Evolutionary conservation across 164 flowering plant species (phyloP).

Genomic region (Magnolia kwangsiensis): DNA sequence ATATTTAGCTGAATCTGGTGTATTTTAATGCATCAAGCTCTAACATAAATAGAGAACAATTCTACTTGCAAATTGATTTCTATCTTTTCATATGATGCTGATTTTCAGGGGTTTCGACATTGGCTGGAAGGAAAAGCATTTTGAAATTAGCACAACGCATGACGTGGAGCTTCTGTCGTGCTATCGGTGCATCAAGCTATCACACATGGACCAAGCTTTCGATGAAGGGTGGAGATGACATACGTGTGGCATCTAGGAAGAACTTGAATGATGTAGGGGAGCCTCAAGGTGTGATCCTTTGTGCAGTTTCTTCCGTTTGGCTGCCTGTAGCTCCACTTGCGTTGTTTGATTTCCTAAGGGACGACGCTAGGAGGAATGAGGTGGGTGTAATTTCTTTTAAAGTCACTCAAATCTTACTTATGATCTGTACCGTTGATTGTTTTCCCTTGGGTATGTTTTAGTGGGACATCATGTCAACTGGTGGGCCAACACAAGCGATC

Average conservation of each 20-base stretch:
- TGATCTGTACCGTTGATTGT: too few relatives aligned
- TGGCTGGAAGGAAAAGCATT: conserved; percentile 93
- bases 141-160: conserved; percentile 86
- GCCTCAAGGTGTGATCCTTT: conserved; percentile 78
- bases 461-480: conserved; percentile 88
- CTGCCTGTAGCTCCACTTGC: conserved; percentile 65
- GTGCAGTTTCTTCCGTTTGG: conserved; percentile 89
- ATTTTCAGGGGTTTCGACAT: conserved; percentile 63
- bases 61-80: background rate
- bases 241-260: conserved; percentile 75
- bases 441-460: conserved; percentile 17
- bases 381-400: conserved; percentile 24
- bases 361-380: conserved; percentile 73
- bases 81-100: background rate
- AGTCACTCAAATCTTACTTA: background rate
- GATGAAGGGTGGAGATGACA: conserved; percentile 69
- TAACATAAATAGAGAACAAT: too few relatives aligned
- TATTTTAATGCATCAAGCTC: too few relatives aligned
- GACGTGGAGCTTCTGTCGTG: conserved; percentile 68
- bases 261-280: conserved; percentile 87
- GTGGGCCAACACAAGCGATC: conserved; percentile 55
- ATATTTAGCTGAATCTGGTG: too few relatives aligned
- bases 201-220: conserved; percentile 81
- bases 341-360: conserved; percentile 78
- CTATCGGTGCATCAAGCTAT: conserved; percentile 81